A percentile compares a stretch with the other conserved stretches of the same genome.
Evolutionary conservation across 768 basidiomycete genomes (phyloP).

Genomic region (Lactifluus volemus): DNA sequence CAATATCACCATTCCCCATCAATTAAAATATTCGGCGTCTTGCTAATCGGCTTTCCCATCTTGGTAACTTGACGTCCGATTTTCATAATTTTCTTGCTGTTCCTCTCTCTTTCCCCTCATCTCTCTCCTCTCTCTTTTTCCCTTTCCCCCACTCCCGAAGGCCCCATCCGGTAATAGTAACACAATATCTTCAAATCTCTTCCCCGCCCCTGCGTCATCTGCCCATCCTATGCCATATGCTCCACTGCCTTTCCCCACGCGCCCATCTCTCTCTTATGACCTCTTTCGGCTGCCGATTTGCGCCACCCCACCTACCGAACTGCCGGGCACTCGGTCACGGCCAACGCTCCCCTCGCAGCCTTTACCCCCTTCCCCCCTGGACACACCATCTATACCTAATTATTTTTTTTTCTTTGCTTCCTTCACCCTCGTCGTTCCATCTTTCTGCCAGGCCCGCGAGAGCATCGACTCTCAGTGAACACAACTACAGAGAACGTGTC

Average conservation of each 20-base stretch:
- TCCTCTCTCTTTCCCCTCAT: too few species aligned
- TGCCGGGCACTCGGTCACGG: neutral
- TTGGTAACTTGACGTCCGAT: neutral
- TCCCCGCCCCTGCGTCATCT: slow-evolving; percentile 9
- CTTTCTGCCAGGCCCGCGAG: neutral
- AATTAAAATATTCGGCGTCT: slow-evolving; percentile 2
- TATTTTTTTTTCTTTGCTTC: neutral
- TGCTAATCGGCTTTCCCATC: slow-evolving; percentile 13
- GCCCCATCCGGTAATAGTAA: slow-evolving; percentile 11
- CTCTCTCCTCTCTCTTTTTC: neutral
- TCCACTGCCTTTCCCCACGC: slow-evolving; percentile 1
- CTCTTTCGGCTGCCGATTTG: slow-evolving; percentile 3
- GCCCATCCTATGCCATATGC: neutral
- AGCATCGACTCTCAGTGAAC: neutral
- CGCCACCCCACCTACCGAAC: slow-evolving; percentile 11
- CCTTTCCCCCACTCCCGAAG: neutral
- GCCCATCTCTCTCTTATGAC: slow-evolving; percentile 1
- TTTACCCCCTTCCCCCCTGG: neutral
- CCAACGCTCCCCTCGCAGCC: neutral
- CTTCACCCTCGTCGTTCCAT: neutral
- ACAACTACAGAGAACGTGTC: neutral
- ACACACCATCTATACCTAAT: neutral
- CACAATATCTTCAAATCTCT: slow-evolving; percentile 9
- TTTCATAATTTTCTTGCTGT: neutral
- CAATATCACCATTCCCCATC: neutral